Conservation (phyloP, 2,329 filamentous ascomycete species). For the Lasiodiplodia theobromae region DNA sequence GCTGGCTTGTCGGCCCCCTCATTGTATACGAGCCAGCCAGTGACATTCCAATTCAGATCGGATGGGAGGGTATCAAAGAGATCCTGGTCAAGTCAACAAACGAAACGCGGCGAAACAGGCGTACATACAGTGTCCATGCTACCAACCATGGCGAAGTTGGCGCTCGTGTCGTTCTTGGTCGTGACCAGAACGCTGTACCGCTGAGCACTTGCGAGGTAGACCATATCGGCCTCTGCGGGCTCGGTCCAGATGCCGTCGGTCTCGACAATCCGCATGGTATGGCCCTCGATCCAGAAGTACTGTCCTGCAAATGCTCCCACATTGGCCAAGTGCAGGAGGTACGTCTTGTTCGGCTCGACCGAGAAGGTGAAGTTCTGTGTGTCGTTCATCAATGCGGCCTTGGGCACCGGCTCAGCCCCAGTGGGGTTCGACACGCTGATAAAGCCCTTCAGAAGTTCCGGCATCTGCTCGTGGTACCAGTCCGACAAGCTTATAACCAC, state of each 20-base stretch:
- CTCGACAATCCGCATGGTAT: constrained; percentile 70
- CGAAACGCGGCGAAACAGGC: neutral
- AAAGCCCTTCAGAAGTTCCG: constrained; percentile 47
- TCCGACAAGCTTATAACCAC: constrained; percentile 74
- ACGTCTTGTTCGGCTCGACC: constrained; percentile 61
- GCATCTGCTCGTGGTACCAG: constrained; percentile 71
- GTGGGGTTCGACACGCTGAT: constrained; percentile 63
- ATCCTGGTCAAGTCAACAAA: constrained; percentile 40
- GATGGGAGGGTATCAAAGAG: constrained; percentile 72
- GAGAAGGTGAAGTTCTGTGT: constrained; percentile 54
- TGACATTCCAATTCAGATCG: constrained; percentile 70
- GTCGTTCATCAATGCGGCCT: constrained; percentile 71
- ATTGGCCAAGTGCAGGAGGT: constrained; percentile 73
- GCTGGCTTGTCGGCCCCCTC: constrained; percentile 53
- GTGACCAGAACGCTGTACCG: constrained; percentile 72
- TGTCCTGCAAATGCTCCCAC: constrained; percentile 75
- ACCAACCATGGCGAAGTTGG: constrained; percentile 67
- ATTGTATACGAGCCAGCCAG: constrained; percentile 64
- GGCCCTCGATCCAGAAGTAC: constrained; percentile 74
- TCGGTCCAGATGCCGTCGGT: constrained; percentile 73
- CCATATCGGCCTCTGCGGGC: constrained; percentile 63
- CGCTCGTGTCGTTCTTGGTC: constrained; percentile 61
- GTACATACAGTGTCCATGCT: constrained; percentile 54
- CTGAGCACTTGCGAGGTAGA: constrained; percentile 74
- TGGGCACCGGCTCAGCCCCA: constrained; percentile 70